These are phyloP conservation scores for Castanea sativa DNA, from an alignment of 306 rosid genomes.

Conservation along the genomic window DNA sequence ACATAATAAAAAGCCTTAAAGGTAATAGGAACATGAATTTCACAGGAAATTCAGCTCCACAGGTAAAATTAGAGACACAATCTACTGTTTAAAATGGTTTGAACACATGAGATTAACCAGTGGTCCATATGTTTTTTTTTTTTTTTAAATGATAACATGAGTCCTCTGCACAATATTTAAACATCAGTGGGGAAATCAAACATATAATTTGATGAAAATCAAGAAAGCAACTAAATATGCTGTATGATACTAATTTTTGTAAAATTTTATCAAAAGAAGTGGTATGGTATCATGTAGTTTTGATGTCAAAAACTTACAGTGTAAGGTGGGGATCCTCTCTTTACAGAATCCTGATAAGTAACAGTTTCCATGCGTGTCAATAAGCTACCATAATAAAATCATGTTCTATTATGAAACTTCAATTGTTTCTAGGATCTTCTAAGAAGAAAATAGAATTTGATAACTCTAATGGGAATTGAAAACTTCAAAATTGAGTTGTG, in stretches of 20 bases:
- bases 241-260: neutral
- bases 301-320: neutral
- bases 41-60: neutral
- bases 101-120: neutral
- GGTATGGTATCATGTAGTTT: neutral
- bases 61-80: neutral
- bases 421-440: neutral
- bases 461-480: neutral
- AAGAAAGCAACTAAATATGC: neutral
- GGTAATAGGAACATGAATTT: neutral
- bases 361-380: slow-evolving; percentile 3
- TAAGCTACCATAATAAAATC: neutral
- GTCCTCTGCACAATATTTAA: neutral
- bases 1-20: neutral
- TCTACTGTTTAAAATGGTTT: neutral
- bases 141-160: neutral
- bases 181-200: neutral
- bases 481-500: slow-evolving; percentile 5
- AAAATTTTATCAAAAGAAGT: neutral
- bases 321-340: neutral
- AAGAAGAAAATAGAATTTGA: neutral
- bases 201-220: neutral
- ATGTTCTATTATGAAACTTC: neutral
- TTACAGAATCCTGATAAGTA: neutral
- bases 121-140: neutral